A percentile compares a stretch with the other conserved stretches of the same genome.
These are phyloP conservation scores for Acrocalymma vagum DNA, from an alignment of 2,329 filamentous ascomycete genomes.

Conservation along the genomic window DNA sequence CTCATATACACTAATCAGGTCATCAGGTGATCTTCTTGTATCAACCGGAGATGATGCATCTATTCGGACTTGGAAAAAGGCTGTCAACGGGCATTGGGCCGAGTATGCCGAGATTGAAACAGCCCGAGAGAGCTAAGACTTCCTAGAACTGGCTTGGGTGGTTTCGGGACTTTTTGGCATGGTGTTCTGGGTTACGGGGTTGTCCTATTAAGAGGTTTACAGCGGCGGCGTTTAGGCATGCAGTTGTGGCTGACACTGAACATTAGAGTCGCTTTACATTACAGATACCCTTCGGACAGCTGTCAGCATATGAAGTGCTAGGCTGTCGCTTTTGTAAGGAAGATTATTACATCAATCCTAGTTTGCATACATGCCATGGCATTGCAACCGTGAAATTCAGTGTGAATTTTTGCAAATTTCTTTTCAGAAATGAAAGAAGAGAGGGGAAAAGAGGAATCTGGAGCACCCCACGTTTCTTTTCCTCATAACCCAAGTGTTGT, in stretches of 20 bases:
- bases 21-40: slow-evolving; percentile 73
- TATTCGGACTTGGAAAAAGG: slow-evolving; percentile 60
- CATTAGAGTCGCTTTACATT: slow-evolving; percentile 24
- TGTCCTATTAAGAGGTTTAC: slow-evolving; percentile 8
- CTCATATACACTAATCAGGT: slow-evolving; percentile 46
- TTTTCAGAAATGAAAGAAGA: too few relatives aligned
- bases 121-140: slow-evolving; percentile 37
- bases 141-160: too few relatives aligned
- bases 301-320: too few relatives aligned
- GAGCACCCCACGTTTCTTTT: too few relatives aligned
- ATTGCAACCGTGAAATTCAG: too few relatives aligned
- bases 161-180: too few relatives aligned
- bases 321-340: too few relatives aligned
- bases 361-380: too few relatives aligned
- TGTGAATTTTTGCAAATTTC: too few relatives aligned
- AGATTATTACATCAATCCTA: too few relatives aligned
- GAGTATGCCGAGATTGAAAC: slow-evolving; percentile 59
- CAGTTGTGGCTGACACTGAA: slow-evolving; percentile 19
- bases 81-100: slow-evolving; percentile 56
- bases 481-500: too few relatives aligned
- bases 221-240: not conserved
- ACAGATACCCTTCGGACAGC: slow-evolving; percentile 34
- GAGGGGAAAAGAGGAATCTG: too few relatives aligned
- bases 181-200: slow-evolving; percentile 12
- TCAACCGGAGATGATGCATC: slow-evolving; percentile 80